phyloP scores from a whole-genome alignment of 139 green algal species.

The Auxenochlorella pyrenoidosa region DNA sequence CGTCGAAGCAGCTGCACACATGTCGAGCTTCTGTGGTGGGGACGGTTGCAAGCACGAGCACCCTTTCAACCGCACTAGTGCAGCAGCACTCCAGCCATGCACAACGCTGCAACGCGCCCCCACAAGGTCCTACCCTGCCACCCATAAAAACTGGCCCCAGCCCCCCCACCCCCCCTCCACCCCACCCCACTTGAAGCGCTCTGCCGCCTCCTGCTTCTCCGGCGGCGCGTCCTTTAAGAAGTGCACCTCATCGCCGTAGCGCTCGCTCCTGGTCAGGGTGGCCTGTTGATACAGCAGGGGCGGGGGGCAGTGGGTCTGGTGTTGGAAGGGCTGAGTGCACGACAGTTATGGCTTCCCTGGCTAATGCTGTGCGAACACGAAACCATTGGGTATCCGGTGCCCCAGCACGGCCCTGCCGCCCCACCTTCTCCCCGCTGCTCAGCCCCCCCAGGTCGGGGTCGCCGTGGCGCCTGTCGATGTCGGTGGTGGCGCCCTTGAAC shows the following conservation, averaged over 20 bases:
- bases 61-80: too few relatives aligned
- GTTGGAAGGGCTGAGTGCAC: background rate
- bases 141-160: background rate
- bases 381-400: too few relatives aligned
- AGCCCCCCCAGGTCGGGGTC: conserved; percentile 37
- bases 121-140: too few relatives aligned
- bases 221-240: conserved; percentile 10
- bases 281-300: background rate
- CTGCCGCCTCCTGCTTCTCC: conserved; percentile 34
- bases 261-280: background rate
- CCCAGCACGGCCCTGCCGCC: too few relatives aligned
- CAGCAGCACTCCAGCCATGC: too few relatives aligned
- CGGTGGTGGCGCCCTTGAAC: conserved; percentile 39
- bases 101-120: too few relatives aligned
- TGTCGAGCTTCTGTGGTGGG: too few relatives aligned
- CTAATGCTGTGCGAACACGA: too few relatives aligned
- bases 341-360: too few relatives aligned
- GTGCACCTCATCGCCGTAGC: conserved; percentile 27
- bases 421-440: conserved; percentile 20
- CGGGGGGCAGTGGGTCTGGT: background rate
- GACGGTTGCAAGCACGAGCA: too few relatives aligned
- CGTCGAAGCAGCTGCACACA: too few relatives aligned
- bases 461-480: conserved; percentile 39
- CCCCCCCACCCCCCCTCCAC: background rate
- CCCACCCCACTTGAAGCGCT: background rate